A percentile compares a stretch with the other conserved stretches of the same genome.
Evolutionary conservation across 345 rosid species (phyloP).

Genomic region (Draba incana): DNA sequence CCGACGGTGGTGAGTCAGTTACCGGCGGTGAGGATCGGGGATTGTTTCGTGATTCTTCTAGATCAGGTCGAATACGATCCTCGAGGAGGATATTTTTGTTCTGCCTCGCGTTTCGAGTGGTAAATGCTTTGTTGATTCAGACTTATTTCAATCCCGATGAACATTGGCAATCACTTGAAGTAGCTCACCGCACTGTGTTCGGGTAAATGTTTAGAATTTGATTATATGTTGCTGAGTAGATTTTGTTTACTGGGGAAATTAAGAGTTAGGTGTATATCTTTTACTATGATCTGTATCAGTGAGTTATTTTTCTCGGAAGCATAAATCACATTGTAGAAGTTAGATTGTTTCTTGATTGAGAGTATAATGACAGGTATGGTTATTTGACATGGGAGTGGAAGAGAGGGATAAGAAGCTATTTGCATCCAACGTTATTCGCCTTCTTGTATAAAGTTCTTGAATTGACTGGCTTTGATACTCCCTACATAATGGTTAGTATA

Average conservation of each 20-base stretch:
- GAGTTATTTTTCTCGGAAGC: neutral
- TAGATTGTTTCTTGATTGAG: conserved; percentile 5
- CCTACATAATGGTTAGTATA: conserved; percentile 66
- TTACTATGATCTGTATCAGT: neutral
- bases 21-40: neutral
- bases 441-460: conserved; percentile 68
- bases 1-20: conserved; percentile 17
- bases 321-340: neutral
- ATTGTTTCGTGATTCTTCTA: neutral
- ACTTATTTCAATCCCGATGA: conserved; percentile 94
- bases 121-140: conserved; percentile 71
- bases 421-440: conserved; percentile 87
- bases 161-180: conserved; percentile 95
- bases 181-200: conserved; percentile 69
- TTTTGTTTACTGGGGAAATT: too few species aligned
- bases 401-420: conserved; percentile 83
- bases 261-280: too few species aligned
- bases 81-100: conserved; percentile 46
- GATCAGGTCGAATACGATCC: conserved; percentile 29
- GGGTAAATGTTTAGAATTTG: conserved; percentile 56
- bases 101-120: conserved; percentile 64
- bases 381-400: conserved; percentile 97
- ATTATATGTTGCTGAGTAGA: too few species aligned
- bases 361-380: conserved; percentile 63
- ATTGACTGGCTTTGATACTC: conserved; percentile 67